Base-by-base conservation (phyloP, 139 green algal genomes). In the Penium margaritaceum region DNA sequence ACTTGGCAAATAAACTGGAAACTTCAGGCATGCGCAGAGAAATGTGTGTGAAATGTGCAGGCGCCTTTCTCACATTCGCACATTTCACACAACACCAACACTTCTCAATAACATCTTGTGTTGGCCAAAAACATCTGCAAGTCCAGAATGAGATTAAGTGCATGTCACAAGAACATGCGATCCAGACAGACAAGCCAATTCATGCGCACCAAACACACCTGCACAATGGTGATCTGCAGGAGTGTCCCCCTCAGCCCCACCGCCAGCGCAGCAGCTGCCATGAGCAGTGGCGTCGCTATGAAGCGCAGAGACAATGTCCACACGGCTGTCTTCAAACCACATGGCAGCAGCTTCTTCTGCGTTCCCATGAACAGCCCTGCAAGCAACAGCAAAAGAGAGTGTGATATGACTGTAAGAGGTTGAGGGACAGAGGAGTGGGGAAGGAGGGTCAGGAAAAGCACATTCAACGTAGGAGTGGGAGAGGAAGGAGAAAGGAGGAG, bases 291-390 rank as follows among this genome's bases (percentile, higher is more conserved):
- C 14, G 32, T 51, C 29, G 30, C 21, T 12, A 51, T 24, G n/a
- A 76, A 76, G 17, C 30, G 46, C 5, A 67, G 47, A 1, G 36
- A 6, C 15, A 55, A n/a, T 3, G 53, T 51, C 68, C 47, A 68
- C 4, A 38, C n/a, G 15, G 68, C n/a, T 39, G 36, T 43, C 32
- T 51, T 70, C 27, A 46, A 5, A 29, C 68, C 68, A 36, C 68
- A 76, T 38, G 68, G 32, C 14, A 76, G 27, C 51, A 57, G 27
- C 5, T 4, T 68, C 38, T 54, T 66, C 27, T 74, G 66, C 5
- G 19, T 67, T 0, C 21, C 68, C 54, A 67, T 68, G 68, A 76
- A 76, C 1, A 69, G 36, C 24, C 66, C 39, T 73, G 38, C 21
- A 39, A 30, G 9, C 32, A 33, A 5, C 9, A 33, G 12, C 32